A percentile compares a stretch with the other conserved stretches of the same genome.
phyloP scores from a whole-genome alignment of 768 basidiomycete species.

The Phaffia australis region DNA sequence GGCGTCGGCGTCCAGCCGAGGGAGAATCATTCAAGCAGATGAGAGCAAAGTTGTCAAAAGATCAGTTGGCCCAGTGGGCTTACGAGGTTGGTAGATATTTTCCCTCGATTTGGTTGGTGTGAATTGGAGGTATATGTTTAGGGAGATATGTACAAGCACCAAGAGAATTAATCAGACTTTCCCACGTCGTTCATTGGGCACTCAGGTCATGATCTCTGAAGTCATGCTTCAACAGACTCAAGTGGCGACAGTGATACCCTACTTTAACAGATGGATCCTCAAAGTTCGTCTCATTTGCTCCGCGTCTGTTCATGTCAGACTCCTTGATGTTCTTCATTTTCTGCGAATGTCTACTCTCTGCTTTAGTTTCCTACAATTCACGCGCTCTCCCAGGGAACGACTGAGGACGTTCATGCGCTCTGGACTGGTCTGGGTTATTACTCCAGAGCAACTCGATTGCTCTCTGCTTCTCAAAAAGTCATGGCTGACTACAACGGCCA shows the following conservation, averaged over 20 bases:
- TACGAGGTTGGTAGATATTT: constrained; percentile 18
- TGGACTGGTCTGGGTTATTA: constrained; percentile 22
- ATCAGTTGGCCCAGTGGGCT: constrained; percentile 12
- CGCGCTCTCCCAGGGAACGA: neutral
- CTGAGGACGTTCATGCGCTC: constrained; percentile 20
- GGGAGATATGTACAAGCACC: neutral
- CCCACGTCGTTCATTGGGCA: neutral
- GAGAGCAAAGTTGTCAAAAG: neutral
- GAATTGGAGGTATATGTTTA: neutral
- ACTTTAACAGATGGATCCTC: constrained; percentile 22
- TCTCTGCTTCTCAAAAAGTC: constrained; percentile 24
- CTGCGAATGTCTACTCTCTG: neutral
- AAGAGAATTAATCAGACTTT: neutral
- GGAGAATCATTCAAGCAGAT: too few relatives aligned
- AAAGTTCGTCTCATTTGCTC: constrained; percentile 8
- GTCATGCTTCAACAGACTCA: constrained; percentile 27
- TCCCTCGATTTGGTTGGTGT: neutral
- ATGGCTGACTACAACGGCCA: constrained; percentile 5
- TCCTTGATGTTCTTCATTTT: neutral
- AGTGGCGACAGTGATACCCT: constrained; percentile 22
- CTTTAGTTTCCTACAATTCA: constrained; percentile 20
- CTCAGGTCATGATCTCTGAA: constrained; percentile 20
- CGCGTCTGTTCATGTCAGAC: neutral
- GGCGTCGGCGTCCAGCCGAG: too few relatives aligned
- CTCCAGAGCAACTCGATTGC: constrained; percentile 21